Evolutionary conservation across 2,329 filamentous ascomycete genomes (phyloP).

Genomic region (Exserohilum turcica): DNA sequence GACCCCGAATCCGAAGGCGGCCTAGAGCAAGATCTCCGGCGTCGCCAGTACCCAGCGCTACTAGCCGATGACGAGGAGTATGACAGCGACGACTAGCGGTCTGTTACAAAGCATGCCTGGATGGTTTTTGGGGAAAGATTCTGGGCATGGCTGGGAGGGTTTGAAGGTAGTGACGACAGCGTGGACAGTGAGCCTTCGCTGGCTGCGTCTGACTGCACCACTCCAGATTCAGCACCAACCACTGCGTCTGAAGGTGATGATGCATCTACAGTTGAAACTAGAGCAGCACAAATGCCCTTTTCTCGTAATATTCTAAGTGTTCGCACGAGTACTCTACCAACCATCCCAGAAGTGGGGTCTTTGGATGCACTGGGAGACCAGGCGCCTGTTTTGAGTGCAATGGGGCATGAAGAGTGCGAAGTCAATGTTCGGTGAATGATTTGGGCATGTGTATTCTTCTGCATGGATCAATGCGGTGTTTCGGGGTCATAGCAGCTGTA

Average conservation of each 20-base stretch:
- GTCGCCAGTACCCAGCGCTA: slow-evolving; percentile 76
- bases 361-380: neutral
- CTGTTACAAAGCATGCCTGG: neutral
- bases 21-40: slow-evolving; percentile 85
- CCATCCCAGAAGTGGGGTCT: neutral
- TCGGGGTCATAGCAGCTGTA: neutral
- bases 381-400: neutral
- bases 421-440: neutral
- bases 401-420: neutral
- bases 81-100: slow-evolving; percentile 54
- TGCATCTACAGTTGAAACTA: neutral
- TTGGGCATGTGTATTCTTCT: neutral
- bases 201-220: neutral
- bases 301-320: neutral
- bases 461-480: neutral
- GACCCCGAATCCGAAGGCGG: slow-evolving; percentile 88
- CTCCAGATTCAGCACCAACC: neutral
- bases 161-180: neutral
- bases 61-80: slow-evolving; percentile 73
- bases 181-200: neutral
- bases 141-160: neutral
- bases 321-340: neutral
- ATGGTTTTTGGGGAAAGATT: neutral
- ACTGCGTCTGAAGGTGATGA: neutral
- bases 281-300: too few species aligned